These are phyloP conservation scores for Globisporangium radiosum DNA, from an alignment of 352 stramenopile species.

Conservation along the genomic window DNA sequence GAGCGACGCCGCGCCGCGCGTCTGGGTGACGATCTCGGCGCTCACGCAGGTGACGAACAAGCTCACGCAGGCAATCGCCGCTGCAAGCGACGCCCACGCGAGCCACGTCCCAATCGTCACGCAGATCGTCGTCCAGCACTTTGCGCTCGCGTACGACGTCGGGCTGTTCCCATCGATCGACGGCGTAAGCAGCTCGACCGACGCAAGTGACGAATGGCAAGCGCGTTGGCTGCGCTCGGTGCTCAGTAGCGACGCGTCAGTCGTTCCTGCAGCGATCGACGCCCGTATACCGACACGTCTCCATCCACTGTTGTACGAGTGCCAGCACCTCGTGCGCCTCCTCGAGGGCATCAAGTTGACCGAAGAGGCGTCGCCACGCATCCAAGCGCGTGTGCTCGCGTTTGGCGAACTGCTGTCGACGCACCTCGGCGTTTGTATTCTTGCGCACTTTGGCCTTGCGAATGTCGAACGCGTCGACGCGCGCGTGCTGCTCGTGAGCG, in stretches of 20 bases:
- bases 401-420: constrained; percentile 86
- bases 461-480: constrained; percentile 71
- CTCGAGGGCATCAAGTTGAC: constrained; percentile 84
- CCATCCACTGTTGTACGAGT: constrained; percentile 68
- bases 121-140: constrained; percentile 64
- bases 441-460: constrained; percentile 46
- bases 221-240: constrained; percentile 55
- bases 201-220: constrained; percentile 49
- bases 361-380: constrained; percentile 79
- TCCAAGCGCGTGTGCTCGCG: constrained; percentile 75
- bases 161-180: constrained; percentile 40
- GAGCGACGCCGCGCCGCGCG: constrained; percentile 25
- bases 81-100: constrained; percentile 27
- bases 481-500: constrained; percentile 59
- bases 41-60: constrained; percentile 86
- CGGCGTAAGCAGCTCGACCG: constrained; percentile 24
- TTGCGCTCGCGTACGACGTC: constrained; percentile 62
- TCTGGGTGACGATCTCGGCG: constrained; percentile 87
- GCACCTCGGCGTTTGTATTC: constrained; percentile 71
- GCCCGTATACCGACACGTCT: constrained; percentile 32
- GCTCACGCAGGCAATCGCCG: constrained; percentile 50
- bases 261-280: constrained; percentile 28
- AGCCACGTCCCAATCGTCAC: constrained; percentile 39
- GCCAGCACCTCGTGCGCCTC: constrained; percentile 77
- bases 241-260: constrained; percentile 45